Base-by-base conservation (phyloP, 225 moss, liverwort and hornwort species). In the Neckera pumila region DNA sequence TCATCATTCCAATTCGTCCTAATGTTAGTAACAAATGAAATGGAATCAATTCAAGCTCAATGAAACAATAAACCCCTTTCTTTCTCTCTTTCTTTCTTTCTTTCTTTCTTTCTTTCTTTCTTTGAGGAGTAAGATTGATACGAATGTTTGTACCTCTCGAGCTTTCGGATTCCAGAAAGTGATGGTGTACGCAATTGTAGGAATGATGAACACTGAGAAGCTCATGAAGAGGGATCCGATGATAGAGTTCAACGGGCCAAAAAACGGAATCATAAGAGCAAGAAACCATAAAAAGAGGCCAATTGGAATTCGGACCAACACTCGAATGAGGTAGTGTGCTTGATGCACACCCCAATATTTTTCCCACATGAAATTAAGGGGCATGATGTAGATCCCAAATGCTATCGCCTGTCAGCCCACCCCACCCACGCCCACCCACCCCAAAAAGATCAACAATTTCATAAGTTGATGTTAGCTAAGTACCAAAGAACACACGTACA, bases 341-440 rank as follows among this genome's bases (percentile, higher is more conserved):
- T 95, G 92, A 75, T 95, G 95, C 8, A 95, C 26, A 23, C 94
- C 94, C 83, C 92, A 92, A 3, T n/a, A 86, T 40, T 95, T 95
- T 89, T 95, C 95, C 94, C 94, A 93, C 91, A 95, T 95, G 86
- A 94, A 94, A 66, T 94, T 94, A 1, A 94, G 89, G 8, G 94
- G 95, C 94, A 95, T 93, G 38, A 93, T 90, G 71, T 95, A 94
- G 42, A 95, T 88, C 21, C 94, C 94, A 30, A 94, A 94, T 26
- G 94, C 93, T 66, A 94, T 75, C 9, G 92, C 91, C 95, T 95
- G 91, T 51, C 69, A 69, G 76, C 19, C 45, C 47, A 8, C 49
- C 13, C 34, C 14, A 54, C 36, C 28, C 45, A 45, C n/a, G n/a
- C 45, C 12, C 47, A 47, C 47, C 13, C 34, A 49, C 77, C 36